phyloP scores from a whole-genome alignment of 2,329 filamentous ascomycete species.

The Fusarium zealandicum region DNA sequence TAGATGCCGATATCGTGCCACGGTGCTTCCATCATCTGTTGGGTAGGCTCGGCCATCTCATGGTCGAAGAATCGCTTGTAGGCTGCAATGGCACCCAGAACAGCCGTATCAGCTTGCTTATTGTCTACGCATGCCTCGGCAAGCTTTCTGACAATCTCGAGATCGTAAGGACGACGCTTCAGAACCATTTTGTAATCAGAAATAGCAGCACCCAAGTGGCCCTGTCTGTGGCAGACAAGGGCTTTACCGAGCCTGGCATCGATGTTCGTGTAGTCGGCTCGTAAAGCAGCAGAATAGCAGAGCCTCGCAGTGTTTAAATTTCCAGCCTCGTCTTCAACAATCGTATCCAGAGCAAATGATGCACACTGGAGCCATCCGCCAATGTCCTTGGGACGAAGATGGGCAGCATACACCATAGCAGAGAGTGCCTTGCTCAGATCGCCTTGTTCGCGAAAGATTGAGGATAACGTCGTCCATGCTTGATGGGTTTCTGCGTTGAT shows the following conservation, averaged over 20 bases:
- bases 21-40: slow-evolving; percentile 51
- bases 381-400: slow-evolving; percentile 67
- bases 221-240: slow-evolving; percentile 62
- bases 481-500: slow-evolving; percentile 73
- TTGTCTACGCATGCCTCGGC: slow-evolving; percentile 64
- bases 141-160: slow-evolving; percentile 61
- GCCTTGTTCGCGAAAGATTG: slow-evolving; percentile 67
- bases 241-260: slow-evolving; percentile 67
- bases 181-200: slow-evolving; percentile 64
- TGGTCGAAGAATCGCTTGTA: slow-evolving; percentile 58
- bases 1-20: slow-evolving; percentile 92
- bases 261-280: slow-evolving; percentile 63
- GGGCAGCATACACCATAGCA: slow-evolving; percentile 67
- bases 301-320: slow-evolving; percentile 63
- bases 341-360: slow-evolving; percentile 61
- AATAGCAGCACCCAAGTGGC: slow-evolving; percentile 61
- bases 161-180: slow-evolving; percentile 60
- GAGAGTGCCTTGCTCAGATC: slow-evolving; percentile 64
- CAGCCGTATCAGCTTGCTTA: slow-evolving; percentile 51
- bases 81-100: slow-evolving; percentile 53
- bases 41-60: slow-evolving; percentile 44
- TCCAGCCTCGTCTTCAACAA: slow-evolving; percentile 55
- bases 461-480: slow-evolving; percentile 69
- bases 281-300: slow-evolving; percentile 67
- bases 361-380: slow-evolving; percentile 67